Percentiles rank a stretch among this genome's conserved stretches.
These are phyloP conservation scores for Fusarium pininemorale DNA, from an alignment of 2,329 filamentous ascomycete genomes.

Conservation along the genomic window DNA sequence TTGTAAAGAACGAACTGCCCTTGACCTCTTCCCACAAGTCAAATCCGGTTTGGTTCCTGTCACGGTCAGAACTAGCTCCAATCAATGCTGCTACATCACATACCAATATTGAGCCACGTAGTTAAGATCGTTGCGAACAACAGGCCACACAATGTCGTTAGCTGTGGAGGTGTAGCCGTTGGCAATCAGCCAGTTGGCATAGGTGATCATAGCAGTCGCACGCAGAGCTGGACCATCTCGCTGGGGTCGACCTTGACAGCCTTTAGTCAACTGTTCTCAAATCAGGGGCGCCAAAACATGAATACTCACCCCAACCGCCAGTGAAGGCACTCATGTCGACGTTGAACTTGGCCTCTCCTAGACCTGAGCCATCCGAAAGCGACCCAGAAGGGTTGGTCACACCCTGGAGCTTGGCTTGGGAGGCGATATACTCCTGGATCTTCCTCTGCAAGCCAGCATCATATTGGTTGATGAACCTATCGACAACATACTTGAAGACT, in stretches of 20 bases:
- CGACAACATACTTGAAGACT: conserved; percentile 73
- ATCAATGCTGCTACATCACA: background rate
- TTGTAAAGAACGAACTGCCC: conserved; percentile 83
- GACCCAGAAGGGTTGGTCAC: conserved; percentile 75
- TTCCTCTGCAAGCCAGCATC: conserved; percentile 64
- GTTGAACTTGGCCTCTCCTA: conserved; percentile 80
- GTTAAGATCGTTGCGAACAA: conserved; percentile 78
- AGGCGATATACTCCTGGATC: conserved; percentile 73
- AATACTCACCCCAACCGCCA: conserved; percentile 67
- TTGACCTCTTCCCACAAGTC: conserved; percentile 87
- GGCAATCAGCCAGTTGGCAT: conserved; percentile 75
- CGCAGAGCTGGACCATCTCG: conserved; percentile 81
- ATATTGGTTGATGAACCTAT: conserved; percentile 69
- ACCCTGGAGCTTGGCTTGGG: conserved; percentile 73
- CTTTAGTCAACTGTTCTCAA: conserved; percentile 8
- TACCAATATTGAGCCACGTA: conserved; percentile 79
- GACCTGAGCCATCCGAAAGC: conserved; percentile 59
- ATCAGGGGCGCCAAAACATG: background rate
- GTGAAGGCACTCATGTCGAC: conserved; percentile 71
- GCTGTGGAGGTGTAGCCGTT: conserved; percentile 71
- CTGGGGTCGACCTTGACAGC: conserved; percentile 70
- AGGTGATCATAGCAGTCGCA: conserved; percentile 76
- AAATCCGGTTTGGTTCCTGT: conserved; percentile 67
- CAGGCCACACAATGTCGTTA: conserved; percentile 71
- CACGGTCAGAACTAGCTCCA: background rate